Base-by-base conservation (phyloP, 306 rosid species). In the Gleditsia sinensis region DNA sequence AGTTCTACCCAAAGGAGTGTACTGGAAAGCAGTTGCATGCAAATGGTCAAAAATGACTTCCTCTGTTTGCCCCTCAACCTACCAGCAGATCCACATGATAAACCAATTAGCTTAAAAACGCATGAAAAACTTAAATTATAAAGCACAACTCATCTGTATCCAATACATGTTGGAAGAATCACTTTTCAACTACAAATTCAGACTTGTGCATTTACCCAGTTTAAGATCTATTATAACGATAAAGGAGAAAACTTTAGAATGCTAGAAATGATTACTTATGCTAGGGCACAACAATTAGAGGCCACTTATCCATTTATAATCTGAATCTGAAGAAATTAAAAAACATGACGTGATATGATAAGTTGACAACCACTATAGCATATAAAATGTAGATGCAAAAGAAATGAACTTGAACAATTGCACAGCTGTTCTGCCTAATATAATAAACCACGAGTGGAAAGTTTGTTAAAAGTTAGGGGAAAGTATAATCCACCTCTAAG, bases 1-100 rank as follows among this genome's bases (percentile, higher is more conserved):
- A 11, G 97, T 93, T 89, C 98, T 89, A 50, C 97, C 98, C 53
- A 93, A 86, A 59, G 98, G 96, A 72, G 95, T 87, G 72, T 93
- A 88, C 77, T 93, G 98, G 90, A 93, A 93, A 39, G 98, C 98
- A 80, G 95, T 90, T 67, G 98, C 97, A 7, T 93, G 98, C 67
- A 93, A 84, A 75, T 93, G 98, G 60, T 90, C 97, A 57, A 90
- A 93, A 43, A 93, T 85, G 17, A 93, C 98, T 85, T 90, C 97
- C 74, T 90, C 98, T 1, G 94, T 89, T 82, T 93, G 96, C 19
- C 94, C 94, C 72, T 90, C 98, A 42, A 90, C 95, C 97, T 93
- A 79, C 76, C 72, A 69, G 67, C 61, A 57, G 25, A 67, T 32
- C n/a, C 57, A 34, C 8, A 10, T 11, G 10, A 36, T 55, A 50